Evolutionary conservation across 495 filamentous ascomycete species (phyloP).

Genomic region (Viridothelium virens): DNA sequence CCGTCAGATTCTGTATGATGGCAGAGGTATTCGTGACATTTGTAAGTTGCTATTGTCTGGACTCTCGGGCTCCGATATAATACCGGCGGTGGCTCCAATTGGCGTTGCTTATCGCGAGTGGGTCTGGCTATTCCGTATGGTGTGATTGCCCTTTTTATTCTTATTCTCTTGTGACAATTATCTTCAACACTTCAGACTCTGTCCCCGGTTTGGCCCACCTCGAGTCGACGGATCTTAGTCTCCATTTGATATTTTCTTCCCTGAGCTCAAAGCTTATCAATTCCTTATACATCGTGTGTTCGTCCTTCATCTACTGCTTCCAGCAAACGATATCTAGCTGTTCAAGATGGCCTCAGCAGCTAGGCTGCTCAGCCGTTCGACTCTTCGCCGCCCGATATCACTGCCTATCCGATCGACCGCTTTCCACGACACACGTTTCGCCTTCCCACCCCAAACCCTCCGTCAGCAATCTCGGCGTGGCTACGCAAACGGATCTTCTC

Average conservation of each 20-base stretch:
- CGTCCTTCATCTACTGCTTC: not conserved
- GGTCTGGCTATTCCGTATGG: not conserved
- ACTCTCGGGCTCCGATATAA: not conserved
- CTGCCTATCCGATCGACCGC: constrained; percentile 41
- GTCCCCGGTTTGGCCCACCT: not conserved
- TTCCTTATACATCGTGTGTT: not conserved
- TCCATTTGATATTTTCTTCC: not conserved
- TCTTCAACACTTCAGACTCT: not conserved
- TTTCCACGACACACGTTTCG: constrained; percentile 50
- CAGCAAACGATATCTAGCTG: constrained; percentile 12
- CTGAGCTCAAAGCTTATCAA: not conserved
- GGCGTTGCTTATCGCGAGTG: not conserved
- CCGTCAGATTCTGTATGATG: not conserved
- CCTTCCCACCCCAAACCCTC: constrained; percentile 51
- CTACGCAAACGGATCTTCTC: constrained; percentile 61
- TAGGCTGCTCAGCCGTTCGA: constrained; percentile 13
- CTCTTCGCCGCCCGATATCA: constrained; percentile 42
- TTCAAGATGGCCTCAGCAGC: constrained; percentile 17
- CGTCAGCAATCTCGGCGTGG: constrained; percentile 60
- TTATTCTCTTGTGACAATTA: not conserved
- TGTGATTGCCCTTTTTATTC: too few species aligned
- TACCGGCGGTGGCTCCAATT: not conserved
- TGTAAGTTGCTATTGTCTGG: not conserved
- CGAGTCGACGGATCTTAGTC: not conserved
- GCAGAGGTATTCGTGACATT: not conserved